Percentiles rank a stretch among this genome's conserved stretches.
Evolutionary conservation across 345 rosid species (phyloP).

Genomic region (Salix purpurea): DNA sequence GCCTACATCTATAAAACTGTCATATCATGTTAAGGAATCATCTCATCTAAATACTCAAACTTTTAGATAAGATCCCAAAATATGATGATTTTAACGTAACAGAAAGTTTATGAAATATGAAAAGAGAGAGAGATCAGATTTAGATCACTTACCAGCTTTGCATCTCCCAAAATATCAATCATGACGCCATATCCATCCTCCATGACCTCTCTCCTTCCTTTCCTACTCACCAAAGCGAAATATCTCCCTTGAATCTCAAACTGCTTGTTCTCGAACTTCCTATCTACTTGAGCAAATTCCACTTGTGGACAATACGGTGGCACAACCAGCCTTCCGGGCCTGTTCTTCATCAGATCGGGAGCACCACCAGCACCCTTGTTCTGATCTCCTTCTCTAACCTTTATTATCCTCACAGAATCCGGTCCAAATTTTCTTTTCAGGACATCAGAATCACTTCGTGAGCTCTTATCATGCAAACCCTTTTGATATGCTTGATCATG

Average conservation of each 20-base stretch:
- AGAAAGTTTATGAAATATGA: too few species aligned
- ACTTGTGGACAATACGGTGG: slow-evolving; percentile 20
- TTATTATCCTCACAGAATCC: background rate
- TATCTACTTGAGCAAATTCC: slow-evolving; percentile 6
- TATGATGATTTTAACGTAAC: too few species aligned
- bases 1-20: too few species aligned
- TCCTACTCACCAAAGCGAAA: slow-evolving; percentile 39
- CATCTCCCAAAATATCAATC: slow-evolving; percentile 39
- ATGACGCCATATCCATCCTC: slow-evolving; percentile 43
- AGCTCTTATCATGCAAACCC: background rate
- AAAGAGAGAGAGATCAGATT: background rate
- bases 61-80: too few species aligned
- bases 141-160: slow-evolving; percentile 34
- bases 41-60: too few species aligned
- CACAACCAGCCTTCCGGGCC: slow-evolving; percentile 43
- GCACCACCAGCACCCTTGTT: background rate
- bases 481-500: slow-evolving; percentile 1
- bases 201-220: slow-evolving; percentile 46
- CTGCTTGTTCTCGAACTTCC: slow-evolving; percentile 26
- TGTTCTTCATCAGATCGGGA: slow-evolving; percentile 23
- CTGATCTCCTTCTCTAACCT: background rate
- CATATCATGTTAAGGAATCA: too few species aligned
- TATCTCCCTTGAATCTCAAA: slow-evolving; percentile 36
- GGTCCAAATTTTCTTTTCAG: background rate
- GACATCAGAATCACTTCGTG: background rate